These are phyloP conservation scores for Besnoitia besnoiti DNA, from an alignment of 169 alveolate genomes.

Conservation along the genomic window DNA sequence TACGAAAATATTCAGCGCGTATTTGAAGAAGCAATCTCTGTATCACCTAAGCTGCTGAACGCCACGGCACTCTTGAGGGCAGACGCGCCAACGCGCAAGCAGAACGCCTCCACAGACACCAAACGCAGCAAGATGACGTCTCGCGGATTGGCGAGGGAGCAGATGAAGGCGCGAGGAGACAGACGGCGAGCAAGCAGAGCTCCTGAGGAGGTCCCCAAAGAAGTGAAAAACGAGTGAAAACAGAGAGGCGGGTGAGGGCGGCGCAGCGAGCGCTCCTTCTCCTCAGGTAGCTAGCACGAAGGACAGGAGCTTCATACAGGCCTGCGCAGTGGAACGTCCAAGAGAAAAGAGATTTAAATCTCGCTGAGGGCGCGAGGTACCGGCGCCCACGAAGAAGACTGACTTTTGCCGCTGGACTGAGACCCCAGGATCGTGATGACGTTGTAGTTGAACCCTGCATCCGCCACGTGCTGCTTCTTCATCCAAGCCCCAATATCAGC, in stretches of 20 bases:
- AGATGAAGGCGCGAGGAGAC: neutral
- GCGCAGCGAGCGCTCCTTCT: neutral
- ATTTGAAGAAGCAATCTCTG: too few relatives aligned
- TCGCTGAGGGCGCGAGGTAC: too few relatives aligned
- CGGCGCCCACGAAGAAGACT: neutral
- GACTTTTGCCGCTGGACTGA: conserved; percentile 93
- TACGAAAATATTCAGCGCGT: too few relatives aligned
- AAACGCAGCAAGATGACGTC: neutral
- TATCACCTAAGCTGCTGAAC: too few relatives aligned
- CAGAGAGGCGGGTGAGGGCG: neutral
- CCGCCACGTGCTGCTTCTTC: conserved; percentile 21
- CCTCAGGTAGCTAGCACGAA: neutral
- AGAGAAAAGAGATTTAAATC: neutral
- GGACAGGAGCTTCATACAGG: neutral
- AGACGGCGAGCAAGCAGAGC: neutral
- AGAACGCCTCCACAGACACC: neutral
- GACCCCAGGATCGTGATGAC: conserved; percentile 90
- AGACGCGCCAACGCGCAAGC: neutral
- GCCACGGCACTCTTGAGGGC: too few relatives aligned
- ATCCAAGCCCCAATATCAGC: conserved; percentile 61
- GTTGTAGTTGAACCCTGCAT: conserved; percentile 77
- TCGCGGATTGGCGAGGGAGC: too few relatives aligned
- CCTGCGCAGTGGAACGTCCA: neutral
- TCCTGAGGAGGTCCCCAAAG: neutral
- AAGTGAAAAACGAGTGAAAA: neutral